Conservation (phyloP, 495 filamentous ascomycete genomes). For the Xylaria scruposa region DNA sequence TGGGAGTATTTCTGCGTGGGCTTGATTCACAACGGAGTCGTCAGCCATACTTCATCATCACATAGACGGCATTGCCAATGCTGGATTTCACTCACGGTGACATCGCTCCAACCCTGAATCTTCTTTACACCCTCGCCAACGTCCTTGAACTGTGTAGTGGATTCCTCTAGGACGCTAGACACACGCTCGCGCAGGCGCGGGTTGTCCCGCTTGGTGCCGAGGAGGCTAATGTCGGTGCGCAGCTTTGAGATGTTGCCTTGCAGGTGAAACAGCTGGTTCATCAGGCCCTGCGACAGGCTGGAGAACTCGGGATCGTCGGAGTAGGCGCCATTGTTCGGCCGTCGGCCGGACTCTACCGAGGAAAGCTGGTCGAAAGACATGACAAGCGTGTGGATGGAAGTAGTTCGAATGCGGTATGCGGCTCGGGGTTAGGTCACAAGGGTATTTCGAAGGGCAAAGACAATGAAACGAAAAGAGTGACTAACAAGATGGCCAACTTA, state of each 20-base stretch:
- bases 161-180: conserved; percentile 83
- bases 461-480: conserved; percentile 2
- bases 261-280: conserved; percentile 83
- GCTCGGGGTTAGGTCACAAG: background rate
- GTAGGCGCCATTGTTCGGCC: conserved; percentile 64
- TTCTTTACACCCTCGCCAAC: conserved; percentile 93
- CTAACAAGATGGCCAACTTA: background rate
- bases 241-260: conserved; percentile 85
- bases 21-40: conserved; percentile 48
- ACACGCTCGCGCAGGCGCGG: conserved; percentile 90
- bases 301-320: conserved; percentile 94
- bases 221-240: conserved; percentile 76
- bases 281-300: conserved; percentile 77
- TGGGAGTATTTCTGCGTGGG: conserved; percentile 90
- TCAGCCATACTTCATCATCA: conserved; percentile 17
- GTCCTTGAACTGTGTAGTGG: conserved; percentile 85
- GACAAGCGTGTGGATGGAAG: conserved; percentile 26
- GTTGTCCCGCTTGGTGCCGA: conserved; percentile 90
- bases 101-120: conserved; percentile 87
- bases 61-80: background rate
- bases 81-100: conserved; percentile 69
- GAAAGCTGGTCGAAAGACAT: conserved; percentile 95
- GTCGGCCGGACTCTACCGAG: conserved; percentile 72
- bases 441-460: background rate
- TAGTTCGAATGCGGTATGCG: background rate